These are phyloP conservation scores for Penicillium sp. DNA, from an alignment of 2,329 filamentous ascomycete genomes.

Conservation along the genomic window DNA sequence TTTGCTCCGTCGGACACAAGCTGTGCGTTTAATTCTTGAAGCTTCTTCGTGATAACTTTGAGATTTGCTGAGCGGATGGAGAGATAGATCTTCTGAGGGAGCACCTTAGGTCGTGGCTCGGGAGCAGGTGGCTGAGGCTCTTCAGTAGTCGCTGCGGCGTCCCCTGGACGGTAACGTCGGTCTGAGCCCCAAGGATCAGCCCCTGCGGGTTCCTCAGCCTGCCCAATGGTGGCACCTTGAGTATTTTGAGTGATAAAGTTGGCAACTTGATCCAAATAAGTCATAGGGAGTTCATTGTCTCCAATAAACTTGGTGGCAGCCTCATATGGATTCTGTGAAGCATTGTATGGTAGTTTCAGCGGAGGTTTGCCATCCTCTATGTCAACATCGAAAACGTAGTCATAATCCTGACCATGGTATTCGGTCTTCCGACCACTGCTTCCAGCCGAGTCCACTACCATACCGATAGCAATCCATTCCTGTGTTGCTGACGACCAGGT, in stretches of 20 bases:
- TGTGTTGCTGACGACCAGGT: slow-evolving; percentile 73
- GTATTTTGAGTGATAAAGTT: slow-evolving; percentile 92
- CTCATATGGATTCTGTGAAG: slow-evolving; percentile 89
- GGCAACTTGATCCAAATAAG: slow-evolving; percentile 86
- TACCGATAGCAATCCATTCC: slow-evolving; percentile 87
- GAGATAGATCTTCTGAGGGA: slow-evolving; percentile 79
- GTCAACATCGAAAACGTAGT: slow-evolving; percentile 95
- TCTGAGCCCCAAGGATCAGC: slow-evolving; percentile 77
- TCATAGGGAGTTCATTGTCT: slow-evolving; percentile 81
- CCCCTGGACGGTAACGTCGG: slow-evolving; percentile 72
- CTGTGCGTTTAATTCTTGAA: slow-evolving; percentile 66
- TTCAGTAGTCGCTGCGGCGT: slow-evolving; percentile 45
- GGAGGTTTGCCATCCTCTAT: slow-evolving; percentile 92
- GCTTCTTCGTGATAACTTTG: slow-evolving; percentile 70
- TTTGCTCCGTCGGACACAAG: slow-evolving; percentile 70
- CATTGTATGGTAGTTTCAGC: slow-evolving; percentile 89
- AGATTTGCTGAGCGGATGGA: slow-evolving; percentile 71
- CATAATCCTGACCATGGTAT: slow-evolving; percentile 83
- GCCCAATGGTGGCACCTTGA: slow-evolving; percentile 77
- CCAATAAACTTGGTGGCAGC: slow-evolving; percentile 86
- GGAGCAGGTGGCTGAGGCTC: slow-evolving; percentile 26
- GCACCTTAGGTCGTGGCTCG: slow-evolving; percentile 54
- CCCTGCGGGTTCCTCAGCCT: slow-evolving; percentile 50
- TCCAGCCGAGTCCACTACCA: slow-evolving; percentile 83
- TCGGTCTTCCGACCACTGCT: slow-evolving; percentile 75